Base-by-base conservation (phyloP, 176 grass and related monocot species). In the Cenchrus fungigraminus region DNA sequence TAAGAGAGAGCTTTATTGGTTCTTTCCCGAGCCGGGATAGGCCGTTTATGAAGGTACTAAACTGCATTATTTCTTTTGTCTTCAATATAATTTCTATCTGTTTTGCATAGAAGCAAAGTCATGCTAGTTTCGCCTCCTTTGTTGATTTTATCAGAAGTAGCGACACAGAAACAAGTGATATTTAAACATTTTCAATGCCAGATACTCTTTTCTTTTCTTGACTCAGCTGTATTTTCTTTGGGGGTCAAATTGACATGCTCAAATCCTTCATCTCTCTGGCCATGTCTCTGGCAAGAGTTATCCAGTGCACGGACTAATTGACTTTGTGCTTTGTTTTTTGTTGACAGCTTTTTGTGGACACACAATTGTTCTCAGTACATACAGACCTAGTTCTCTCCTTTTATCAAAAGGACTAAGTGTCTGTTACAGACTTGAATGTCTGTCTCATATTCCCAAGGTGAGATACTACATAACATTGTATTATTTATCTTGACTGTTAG, bases 371-470 rank as follows among this genome's bases (percentile, higher is more conserved):
- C 77, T 96, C 93, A 29, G 97, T 96, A 91, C 97, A 98, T 91
- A 95, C 97, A 76, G 93, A 98, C 85, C 89, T 98, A 84, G 93
- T 98, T 78, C 97, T 98, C 71, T 95, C 97, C 8, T 98, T 96
- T 90, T 98, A 98, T 92, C 97, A 98, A 88, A 95, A 98, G 93
- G 93, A 98, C 83, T 98, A 82, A 90, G 55, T 65, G 56, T 68
- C 69, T 82, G 25, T 49, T 63, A 58, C 73, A 47, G 79, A 72
- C 56, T 84, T 83, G 73, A 76, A 59, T 84, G 52, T 80, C 81
- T n/a, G 65, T 65, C 32, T 84, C 54, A 65, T 85, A 68, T 86
- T 88, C 49, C 50, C 50, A 90, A 84, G 91, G 91, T 90, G 28
- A 55, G 73, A 67, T 15, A 51, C 58, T 80, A 58, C 12, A 32